Conservation (phyloP, 1,284 basidiomycete genomes). For the Rhodotorula glutinis region DNA sequence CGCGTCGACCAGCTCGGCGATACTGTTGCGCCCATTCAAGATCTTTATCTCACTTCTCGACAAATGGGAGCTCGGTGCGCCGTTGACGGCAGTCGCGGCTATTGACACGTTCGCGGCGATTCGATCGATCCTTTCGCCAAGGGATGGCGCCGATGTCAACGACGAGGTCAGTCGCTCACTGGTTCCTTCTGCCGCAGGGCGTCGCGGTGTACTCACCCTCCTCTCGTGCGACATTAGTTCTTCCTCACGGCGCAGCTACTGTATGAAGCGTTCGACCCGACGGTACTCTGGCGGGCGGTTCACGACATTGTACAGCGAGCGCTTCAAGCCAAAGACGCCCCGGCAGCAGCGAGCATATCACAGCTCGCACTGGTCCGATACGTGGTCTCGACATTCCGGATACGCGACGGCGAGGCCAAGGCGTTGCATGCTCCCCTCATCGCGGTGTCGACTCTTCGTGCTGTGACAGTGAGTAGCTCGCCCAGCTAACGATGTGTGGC, state of each 20-base stretch:
- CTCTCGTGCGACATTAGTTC: slow-evolving; percentile 54
- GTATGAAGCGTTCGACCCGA: slow-evolving; percentile 88
- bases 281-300: slow-evolving; percentile 68
- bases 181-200: too few relatives aligned
- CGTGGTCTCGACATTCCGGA: slow-evolving; percentile 51
- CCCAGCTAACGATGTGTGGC: too few relatives aligned
- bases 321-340: too few relatives aligned
- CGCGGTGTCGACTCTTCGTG: slow-evolving; percentile 63
- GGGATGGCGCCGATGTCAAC: too few relatives aligned
- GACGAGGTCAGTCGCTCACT: too few relatives aligned
- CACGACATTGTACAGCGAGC: slow-evolving; percentile 49
- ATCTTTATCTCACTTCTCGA: slow-evolving; percentile 92
- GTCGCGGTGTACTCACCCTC: too few relatives aligned
- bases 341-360: slow-evolving; percentile 50
- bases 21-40: slow-evolving; percentile 65
- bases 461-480: slow-evolving; percentile 58
- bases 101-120: slow-evolving; percentile 58
- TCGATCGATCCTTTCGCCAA: not conserved
- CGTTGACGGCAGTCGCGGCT: slow-evolving; percentile 71
- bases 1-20: too few relatives aligned
- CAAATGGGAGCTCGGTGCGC: slow-evolving; percentile 91
- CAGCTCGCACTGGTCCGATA: slow-evolving; percentile 49
- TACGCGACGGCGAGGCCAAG: slow-evolving; percentile 54
- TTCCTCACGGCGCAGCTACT: slow-evolving; percentile 81
- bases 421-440: slow-evolving; percentile 73